Evolutionary conservation across 257 asterid species (phyloP), one percentile per base, ranked within the genome.

Genomic region (Avicennia marina): DNA sequence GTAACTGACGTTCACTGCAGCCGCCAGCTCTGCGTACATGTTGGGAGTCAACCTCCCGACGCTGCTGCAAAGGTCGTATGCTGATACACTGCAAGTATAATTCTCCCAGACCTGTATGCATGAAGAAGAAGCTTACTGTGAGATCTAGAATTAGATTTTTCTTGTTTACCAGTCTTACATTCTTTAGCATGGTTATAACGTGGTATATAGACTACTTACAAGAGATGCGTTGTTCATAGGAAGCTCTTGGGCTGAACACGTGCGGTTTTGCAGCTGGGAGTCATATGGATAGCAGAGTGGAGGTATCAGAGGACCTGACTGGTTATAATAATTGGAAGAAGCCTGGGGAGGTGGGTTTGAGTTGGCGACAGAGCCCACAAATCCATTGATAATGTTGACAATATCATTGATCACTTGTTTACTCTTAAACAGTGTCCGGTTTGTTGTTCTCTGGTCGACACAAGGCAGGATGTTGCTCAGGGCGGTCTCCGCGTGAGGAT

Each of bases 401-500:
- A 89, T 83, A 54, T 82, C 95, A 36, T 76, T 74, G 47, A 80
- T 80, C 21, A 93, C 88, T 82, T 78, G 85, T 63, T 81, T 89
- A 58, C 97, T 93, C 81, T 93, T 89, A 72, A 63, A 65, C 5
- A 93, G 73, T 1, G 99, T 80, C 43, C 74, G 96, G 64, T 93
- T 89, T 7, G 99, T 89, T 0, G 99, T 89, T 58, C 75, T 67
- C 44, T 70, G 86, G 75, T 89, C 97, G 9, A 93, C 97, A 36
- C 99, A 93, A 12, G 99, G 99, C 60, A 93, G 88, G 70, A 93
- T 93, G 74, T 79, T 80, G 81, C 95, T 86, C 17, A 93, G 86
- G 12, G 96, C 99, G 17, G 95, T 93, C 74, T 86, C 97, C 2
- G 99, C 94, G 3, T 78, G 96, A 40, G 99, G 99, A 65, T 93